Evolutionary conservation across 2,329 filamentous ascomycete species (phyloP).

Genomic region (Trichoderma atroviride): DNA sequence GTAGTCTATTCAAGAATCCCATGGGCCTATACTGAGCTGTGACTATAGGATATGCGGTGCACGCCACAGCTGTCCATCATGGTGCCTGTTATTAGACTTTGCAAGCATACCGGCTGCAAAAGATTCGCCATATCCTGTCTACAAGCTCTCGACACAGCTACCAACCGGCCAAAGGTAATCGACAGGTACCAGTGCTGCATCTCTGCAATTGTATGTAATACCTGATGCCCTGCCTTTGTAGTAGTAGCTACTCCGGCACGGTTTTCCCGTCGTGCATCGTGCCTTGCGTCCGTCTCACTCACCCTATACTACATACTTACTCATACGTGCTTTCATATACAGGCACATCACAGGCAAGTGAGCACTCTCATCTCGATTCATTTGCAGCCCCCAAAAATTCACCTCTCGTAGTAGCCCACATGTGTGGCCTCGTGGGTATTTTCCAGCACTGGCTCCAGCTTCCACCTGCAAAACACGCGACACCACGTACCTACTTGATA

Average conservation of each 20-base stretch:
- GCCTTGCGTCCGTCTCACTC: neutral
- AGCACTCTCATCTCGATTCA: neutral
- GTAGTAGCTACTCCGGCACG: neutral
- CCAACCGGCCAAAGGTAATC: neutral
- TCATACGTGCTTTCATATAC: neutral
- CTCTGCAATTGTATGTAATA: neutral
- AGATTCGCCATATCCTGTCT: neutral
- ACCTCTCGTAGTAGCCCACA: neutral
- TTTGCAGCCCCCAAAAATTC: neutral
- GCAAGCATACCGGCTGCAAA: neutral
- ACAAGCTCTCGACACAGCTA: neutral
- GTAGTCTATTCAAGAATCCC: too few species aligned
- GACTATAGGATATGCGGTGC: neutral
- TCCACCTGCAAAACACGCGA: neutral
- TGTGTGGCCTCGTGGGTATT: neutral
- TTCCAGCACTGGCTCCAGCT: neutral
- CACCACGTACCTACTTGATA: neutral
- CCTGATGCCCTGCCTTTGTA: neutral
- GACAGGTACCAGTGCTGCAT: neutral
- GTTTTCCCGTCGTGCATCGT: neutral
- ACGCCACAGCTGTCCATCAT: neutral
- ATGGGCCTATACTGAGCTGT: neutral
- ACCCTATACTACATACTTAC: neutral
- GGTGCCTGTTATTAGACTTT: neutral
- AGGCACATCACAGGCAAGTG: neutral